Conservation (phyloP, 768 basidiomycete species). For the Podaxis carcinomalis region DNA sequence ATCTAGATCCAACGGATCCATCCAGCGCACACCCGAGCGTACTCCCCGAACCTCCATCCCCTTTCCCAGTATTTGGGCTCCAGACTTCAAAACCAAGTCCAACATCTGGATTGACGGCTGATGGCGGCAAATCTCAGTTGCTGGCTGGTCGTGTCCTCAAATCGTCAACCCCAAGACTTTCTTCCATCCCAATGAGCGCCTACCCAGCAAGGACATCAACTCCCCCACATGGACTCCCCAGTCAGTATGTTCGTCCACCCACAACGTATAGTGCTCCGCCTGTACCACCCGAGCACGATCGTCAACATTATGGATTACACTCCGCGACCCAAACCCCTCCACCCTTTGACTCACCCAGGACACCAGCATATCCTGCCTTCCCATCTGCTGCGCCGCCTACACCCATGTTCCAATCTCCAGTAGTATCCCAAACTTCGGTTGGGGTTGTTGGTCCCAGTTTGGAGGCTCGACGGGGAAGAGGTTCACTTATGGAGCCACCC, state of each 20-base stretch:
- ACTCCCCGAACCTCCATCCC: conserved; percentile 75
- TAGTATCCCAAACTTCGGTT: conserved; percentile 41
- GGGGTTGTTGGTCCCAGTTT: conserved; percentile 51
- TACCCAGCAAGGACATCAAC: conserved; percentile 12
- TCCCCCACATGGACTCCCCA: conserved; percentile 4
- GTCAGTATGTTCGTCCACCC: conserved; percentile 40
- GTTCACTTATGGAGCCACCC: conserved; percentile 33
- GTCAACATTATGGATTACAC: conserved; percentile 14
- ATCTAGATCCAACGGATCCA: conserved; percentile 29
- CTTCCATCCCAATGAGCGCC: conserved; percentile 16
- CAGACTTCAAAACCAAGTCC: conserved; percentile 3
- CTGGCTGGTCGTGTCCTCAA: conserved; percentile 6
- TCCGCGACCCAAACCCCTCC: conserved; percentile 12
- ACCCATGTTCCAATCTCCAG: conserved; percentile 53
- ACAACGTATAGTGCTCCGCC: conserved; percentile 52
- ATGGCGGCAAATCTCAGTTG: neutral
- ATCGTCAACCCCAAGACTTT: neutral
- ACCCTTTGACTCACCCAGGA: conserved; percentile 38
- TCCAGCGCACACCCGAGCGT: conserved; percentile 32
- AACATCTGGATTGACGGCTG: neutral
- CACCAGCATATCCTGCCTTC: conserved; percentile 74
- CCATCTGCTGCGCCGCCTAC: conserved; percentile 45
- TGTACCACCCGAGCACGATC: conserved; percentile 15
- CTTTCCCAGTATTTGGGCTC: conserved; percentile 54
- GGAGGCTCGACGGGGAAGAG: conserved; percentile 64